Evolutionary conservation across 225 moss, liverwort and hornwort genomes (phyloP).

Genomic region (Lunularia cruciata): DNA sequence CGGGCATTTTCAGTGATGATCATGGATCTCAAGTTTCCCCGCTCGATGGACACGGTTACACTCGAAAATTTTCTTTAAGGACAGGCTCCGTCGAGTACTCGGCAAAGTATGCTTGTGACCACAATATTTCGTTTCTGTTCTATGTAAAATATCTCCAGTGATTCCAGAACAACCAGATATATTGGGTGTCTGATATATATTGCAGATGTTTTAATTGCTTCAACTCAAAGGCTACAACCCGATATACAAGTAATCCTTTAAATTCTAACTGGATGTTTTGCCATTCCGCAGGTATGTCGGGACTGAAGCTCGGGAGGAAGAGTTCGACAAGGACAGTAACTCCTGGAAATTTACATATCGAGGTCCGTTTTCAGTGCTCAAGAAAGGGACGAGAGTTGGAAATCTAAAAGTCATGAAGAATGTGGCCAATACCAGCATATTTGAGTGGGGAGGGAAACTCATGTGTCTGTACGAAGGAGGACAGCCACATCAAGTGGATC

Average conservation of each 20-base stretch:
- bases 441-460: conserved; percentile 38
- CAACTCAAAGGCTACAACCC: too few relatives aligned
- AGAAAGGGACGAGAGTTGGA: conserved; percentile 25
- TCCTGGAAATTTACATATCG: conserved; percentile 40
- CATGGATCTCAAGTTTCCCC: conserved; percentile 43
- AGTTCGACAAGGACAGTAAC: conserved; percentile 40
- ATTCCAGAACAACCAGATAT: too few relatives aligned
- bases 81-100: conserved; percentile 31
- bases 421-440: conserved; percentile 41
- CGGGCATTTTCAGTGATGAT: conserved; percentile 39
- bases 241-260: too few relatives aligned
- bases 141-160: not conserved
- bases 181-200: too few relatives aligned
- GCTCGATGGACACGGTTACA: conserved; percentile 46
- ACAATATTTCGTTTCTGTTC: not conserved
- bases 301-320: conserved; percentile 34
- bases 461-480: conserved; percentile 38
- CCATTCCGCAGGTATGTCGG: conserved; percentile 34
- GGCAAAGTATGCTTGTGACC: conserved; percentile 25
- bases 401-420: conserved; percentile 49
- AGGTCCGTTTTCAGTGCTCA: conserved; percentile 39
- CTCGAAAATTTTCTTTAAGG: conserved; percentile 38
- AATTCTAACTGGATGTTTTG: too few relatives aligned
- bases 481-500: conserved; percentile 35
- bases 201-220: too few relatives aligned